These are phyloP conservation scores for Anacardium occidentale DNA, from an alignment of 345 rosid species.

Conservation along the genomic window DNA sequence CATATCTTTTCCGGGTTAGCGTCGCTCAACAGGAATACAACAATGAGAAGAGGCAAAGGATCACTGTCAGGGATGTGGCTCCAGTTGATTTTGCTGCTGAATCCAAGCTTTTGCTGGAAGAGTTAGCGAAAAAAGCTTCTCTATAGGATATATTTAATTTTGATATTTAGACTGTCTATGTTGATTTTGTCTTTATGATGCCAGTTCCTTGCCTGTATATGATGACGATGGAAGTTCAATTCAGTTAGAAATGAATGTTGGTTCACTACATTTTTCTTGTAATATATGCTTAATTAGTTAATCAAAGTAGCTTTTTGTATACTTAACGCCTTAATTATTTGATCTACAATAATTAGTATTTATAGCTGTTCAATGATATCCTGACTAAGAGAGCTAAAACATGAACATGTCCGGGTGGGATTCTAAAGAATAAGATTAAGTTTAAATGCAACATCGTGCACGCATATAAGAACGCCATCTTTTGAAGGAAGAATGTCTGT, in stretches of 20 bases:
- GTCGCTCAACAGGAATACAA: slow-evolving; percentile 77
- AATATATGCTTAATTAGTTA: slow-evolving; percentile 2
- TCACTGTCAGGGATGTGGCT: slow-evolving; percentile 65
- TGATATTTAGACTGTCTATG: not conserved
- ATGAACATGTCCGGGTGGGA: slow-evolving; percentile 4
- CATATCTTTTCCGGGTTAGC: slow-evolving; percentile 68
- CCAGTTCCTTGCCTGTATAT: not conserved
- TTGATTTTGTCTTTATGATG: not conserved
- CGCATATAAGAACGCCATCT: slow-evolving; percentile 83
- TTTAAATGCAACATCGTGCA: slow-evolving; percentile 78
- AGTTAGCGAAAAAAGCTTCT: slow-evolving; percentile 59
- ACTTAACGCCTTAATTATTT: not conserved
- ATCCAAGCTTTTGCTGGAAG: slow-evolving; percentile 65
- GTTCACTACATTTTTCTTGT: slow-evolving; percentile 16
- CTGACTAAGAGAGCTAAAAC: too few species aligned
- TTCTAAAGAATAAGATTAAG: not conserved
- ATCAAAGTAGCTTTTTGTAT: not conserved
- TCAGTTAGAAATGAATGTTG: slow-evolving; percentile 2
- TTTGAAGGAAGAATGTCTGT: slow-evolving; percentile 72
- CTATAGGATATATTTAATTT: slow-evolving; percentile 15
- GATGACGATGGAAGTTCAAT: not conserved
- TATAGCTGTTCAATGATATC: too few species aligned
- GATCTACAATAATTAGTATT: too few species aligned
- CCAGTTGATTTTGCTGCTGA: slow-evolving; percentile 81
- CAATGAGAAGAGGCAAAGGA: slow-evolving; percentile 84